Evolutionary conservation across 2,329 filamentous ascomycete genomes (phyloP), one percentile per base, ranked within the genome.

Genomic region (Paecilomyces variotii): DNA sequence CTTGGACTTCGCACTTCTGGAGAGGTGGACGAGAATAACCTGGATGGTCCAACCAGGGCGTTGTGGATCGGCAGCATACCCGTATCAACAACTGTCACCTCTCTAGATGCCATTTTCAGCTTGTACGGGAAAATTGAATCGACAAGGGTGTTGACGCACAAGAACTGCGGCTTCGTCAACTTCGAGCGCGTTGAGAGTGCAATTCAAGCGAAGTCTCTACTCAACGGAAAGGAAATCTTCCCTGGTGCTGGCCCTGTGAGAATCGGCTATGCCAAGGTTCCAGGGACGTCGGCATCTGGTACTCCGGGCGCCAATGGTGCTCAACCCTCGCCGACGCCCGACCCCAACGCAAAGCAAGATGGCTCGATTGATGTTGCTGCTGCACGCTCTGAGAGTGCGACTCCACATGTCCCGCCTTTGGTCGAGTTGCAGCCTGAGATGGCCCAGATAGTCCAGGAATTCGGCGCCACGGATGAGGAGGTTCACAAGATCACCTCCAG

Each of bases 141-240:
- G 2, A 93, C 91, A 28, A 85, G 94, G 63, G 94, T 99, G 3
- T 81, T 99, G 61, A 97, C 94, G 0, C 91, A 99, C 80, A 99
- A 99, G 82, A 97, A 96, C 76, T 99, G 94, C 72, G 94, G 93
- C 2, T 99, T 99, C 67, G 93, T 99, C 71, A 99, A 99, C 75
- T 99, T 96, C 69, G 91, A 97, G 75, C 87, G 85, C 60, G 78
- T 94, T 30, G 92, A 97, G 64, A 96, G 91, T 71, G 94, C 94
- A 58, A 87, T 97, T 45, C 87, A 90, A 60, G 94, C 94, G 14
- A 95, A 93, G 73, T 86, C 86, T 12, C 83, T 87, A 70, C 87
- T 96, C 76, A 97, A 97, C 68, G 91, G 91, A 68, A 97, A 96
- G 75, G 94, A 99, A 74, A 97, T 99, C 61, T 99, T 99, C 79